Percentiles rank a stretch among this genome's conserved stretches.
These are phyloP conservation scores for Daldinia concentrica DNA, from an alignment of 495 filamentous ascomycete species.

Conservation along the genomic window DNA sequence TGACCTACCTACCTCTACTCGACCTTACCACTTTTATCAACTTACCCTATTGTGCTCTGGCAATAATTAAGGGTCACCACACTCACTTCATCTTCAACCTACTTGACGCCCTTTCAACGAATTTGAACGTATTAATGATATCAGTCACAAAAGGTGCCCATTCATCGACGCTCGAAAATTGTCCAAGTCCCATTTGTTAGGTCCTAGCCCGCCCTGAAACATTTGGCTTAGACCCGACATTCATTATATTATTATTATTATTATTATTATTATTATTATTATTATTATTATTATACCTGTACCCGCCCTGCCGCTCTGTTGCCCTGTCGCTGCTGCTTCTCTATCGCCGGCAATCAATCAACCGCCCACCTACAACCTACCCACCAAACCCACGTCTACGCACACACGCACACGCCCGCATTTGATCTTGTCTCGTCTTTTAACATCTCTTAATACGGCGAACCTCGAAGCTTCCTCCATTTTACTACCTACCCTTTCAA, in stretches of 20 bases:
- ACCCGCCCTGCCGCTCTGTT: neutral
- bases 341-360: constrained; percentile 27
- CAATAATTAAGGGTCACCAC: constrained; percentile 36
- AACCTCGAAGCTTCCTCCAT: constrained; percentile 13
- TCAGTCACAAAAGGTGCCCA: constrained; percentile 10
- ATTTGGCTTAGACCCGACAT: constrained; percentile 27
- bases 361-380: constrained; percentile 19
- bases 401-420: constrained; percentile 16
- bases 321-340: neutral
- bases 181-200: constrained; percentile 30
- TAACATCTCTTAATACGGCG: constrained; percentile 7
- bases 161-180: constrained; percentile 21
- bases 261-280: no score
- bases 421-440: constrained; percentile 18
- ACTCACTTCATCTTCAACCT: constrained; percentile 23
- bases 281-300: neutral
- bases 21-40: no score
- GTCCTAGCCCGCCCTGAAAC: constrained; percentile 27
- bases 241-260: no score
- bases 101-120: constrained; percentile 11
- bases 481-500: constrained; percentile 17
- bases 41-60: constrained; percentile 12
- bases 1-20: no score
- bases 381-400: constrained; percentile 14
- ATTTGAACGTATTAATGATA: constrained; percentile 17